phyloP scores from a whole-genome alignment of 805 yeast genomes.

The Metschnikowia amazonensis region DNA sequence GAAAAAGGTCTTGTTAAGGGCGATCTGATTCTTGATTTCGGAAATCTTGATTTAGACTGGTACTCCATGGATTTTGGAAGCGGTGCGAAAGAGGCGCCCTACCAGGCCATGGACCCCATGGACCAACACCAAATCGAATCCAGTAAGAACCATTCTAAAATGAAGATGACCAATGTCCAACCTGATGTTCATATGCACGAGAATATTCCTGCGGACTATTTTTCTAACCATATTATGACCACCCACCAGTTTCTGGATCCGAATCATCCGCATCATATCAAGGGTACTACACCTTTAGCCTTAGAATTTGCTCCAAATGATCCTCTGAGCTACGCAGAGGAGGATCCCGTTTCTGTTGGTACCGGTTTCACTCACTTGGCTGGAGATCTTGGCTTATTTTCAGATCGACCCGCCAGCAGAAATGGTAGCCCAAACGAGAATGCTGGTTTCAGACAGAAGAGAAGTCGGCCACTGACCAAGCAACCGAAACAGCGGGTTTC shows the following conservation, averaged over 20 bases:
- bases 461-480: neutral
- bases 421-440: neutral
- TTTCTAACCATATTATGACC: slow-evolving; percentile 19
- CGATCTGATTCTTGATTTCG: slow-evolving; percentile 18
- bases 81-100: neutral
- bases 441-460: neutral
- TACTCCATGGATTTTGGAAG: slow-evolving; percentile 11
- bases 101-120: neutral
- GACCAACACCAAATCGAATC: neutral
- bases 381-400: slow-evolving; percentile 9
- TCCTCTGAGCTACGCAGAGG: slow-evolving; percentile 5
- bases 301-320: slow-evolving; percentile 23
- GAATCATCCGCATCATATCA: slow-evolving; percentile 37
- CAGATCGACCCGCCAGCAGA: neutral
- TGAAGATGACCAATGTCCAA: slow-evolving; percentile 6
- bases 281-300: slow-evolving; percentile 39
- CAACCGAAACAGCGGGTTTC: slow-evolving; percentile 5
- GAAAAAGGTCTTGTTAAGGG: slow-evolving; percentile 20
- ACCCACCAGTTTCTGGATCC: slow-evolving; percentile 33
- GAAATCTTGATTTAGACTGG: slow-evolving; percentile 27
- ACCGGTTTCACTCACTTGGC: slow-evolving; percentile 12
- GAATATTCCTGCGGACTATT: slow-evolving; percentile 11
- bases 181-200: slow-evolving; percentile 14
- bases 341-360: slow-evolving; percentile 5
- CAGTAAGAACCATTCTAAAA: neutral